Evolutionary conservation across 2,329 filamentous ascomycete species (phyloP).

Genomic region (Ustilaginoidea virens): DNA sequence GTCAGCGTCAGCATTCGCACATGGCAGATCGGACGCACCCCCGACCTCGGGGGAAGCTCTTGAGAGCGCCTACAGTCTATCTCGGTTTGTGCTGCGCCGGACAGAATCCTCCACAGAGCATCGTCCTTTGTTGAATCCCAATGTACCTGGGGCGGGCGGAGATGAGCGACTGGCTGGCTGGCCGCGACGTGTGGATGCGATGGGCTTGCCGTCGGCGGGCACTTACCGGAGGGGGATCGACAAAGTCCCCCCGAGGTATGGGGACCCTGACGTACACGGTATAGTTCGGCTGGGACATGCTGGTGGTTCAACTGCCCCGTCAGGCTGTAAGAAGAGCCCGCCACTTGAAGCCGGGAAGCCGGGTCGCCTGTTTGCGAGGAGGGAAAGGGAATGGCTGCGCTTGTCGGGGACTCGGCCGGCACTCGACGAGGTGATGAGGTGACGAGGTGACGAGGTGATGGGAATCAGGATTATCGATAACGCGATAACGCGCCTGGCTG

Average conservation of each 20-base stretch:
- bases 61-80: constrained; percentile 56
- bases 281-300: constrained; percentile 39
- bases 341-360: too few species aligned
- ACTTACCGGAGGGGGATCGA: constrained; percentile 72
- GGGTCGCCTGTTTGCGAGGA: too few species aligned
- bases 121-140: constrained; percentile 85
- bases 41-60: background rate
- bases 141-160: constrained; percentile 43
- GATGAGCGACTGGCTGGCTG: constrained; percentile 3
- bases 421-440: too few species aligned
- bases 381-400: too few species aligned
- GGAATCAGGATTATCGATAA: too few species aligned
- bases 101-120: constrained; percentile 78
- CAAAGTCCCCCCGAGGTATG: constrained; percentile 72
- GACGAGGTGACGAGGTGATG: too few species aligned
- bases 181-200: constrained; percentile 2
- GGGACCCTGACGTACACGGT: constrained; percentile 85
- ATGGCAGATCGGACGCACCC: constrained; percentile 63
- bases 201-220: constrained; percentile 2
- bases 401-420: too few species aligned
- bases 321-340: too few species aligned
- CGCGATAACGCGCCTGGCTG: too few species aligned
- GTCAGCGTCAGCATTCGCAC: constrained; percentile 14
- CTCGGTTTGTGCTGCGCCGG: constrained; percentile 64
- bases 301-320: too few species aligned